Evolutionary conservation across 1,284 basidiomycete genomes (phyloP).

Genomic region (Boletellus sp.): DNA sequence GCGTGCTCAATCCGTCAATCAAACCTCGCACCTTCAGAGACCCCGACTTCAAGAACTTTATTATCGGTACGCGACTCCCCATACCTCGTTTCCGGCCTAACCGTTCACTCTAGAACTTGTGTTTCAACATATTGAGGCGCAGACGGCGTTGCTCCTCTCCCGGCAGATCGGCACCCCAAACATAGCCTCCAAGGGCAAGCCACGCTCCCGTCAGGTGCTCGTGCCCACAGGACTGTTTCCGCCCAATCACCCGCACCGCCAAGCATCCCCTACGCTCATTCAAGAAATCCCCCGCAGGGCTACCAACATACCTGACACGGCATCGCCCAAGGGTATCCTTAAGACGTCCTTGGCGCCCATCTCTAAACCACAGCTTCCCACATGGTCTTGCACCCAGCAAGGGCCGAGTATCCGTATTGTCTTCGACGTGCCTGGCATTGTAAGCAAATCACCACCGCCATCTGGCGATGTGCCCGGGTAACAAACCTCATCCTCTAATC

Average conservation of each 20-base stretch:
- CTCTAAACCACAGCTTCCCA: conserved; percentile 23
- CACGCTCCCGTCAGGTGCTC: conserved; percentile 50
- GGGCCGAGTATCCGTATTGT: conserved; percentile 41
- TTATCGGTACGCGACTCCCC: conserved; percentile 51
- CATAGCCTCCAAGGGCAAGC: conserved; percentile 65
- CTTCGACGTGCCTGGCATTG: conserved; percentile 52
- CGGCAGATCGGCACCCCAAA: conserved; percentile 66
- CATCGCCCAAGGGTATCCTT: conserved; percentile 40
- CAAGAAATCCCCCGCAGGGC: conserved; percentile 37
- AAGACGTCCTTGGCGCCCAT: conserved; percentile 23
- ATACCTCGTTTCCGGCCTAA: conserved; percentile 8
- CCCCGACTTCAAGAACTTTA: conserved; percentile 60
- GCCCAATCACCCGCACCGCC: conserved; percentile 24
- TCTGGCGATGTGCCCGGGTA: conserved; percentile 7
- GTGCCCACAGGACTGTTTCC: conserved; percentile 47
- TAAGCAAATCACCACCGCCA: conserved; percentile 30
- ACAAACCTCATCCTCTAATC: conserved; percentile 3
- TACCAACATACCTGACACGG: conserved; percentile 1
- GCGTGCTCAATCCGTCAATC: conserved; percentile 56
- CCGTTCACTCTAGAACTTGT: conserved; percentile 49
- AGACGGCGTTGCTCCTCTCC: conserved; percentile 53
- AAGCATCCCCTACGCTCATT: conserved; percentile 35
- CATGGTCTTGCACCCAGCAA: conserved; percentile 51
- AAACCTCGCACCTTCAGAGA: conserved; percentile 57
- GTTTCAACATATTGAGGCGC: conserved; percentile 63